Base-by-base conservation (phyloP, 2,329 filamentous ascomycete genomes). In the Lasiodiplodia citricola region DNA sequence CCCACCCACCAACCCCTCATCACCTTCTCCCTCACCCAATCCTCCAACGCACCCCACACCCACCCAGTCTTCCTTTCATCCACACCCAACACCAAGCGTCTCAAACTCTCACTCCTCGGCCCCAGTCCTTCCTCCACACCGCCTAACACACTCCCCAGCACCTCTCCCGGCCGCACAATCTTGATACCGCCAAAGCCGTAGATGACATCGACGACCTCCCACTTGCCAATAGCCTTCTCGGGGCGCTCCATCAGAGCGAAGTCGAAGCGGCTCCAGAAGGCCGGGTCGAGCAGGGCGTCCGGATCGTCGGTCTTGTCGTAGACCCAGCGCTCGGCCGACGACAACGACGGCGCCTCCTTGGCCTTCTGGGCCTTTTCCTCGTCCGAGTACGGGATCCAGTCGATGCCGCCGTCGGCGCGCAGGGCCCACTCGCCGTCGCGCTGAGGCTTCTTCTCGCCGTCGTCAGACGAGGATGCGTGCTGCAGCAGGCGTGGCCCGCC, bases 271-370 rank as follows among this genome's bases (percentile, higher is more conserved):
- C 80, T 76, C 88, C 88, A 90, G 74, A 90, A 90, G 2, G 74
- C 69, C 0, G 83, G 81, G 23, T 85, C 80, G 1, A 84, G 78
- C 41, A 88, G 82, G 2, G 74, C 71, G 2, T 77, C 72, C 35
- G 83, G 79, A 57, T 87, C 80, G 72, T 87, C 87, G 0, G 87
- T 87, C 74, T 90, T 90, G 74, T 90, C 87, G 74, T 90, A 90
- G 1, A 78, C 73, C 87, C 87, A 90, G 5, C 72, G 74, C 37
- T 72, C 71, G n/a, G 44, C 3, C 44, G 41, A 47, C 16, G 44
- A 47, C 18, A 4, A n/a, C 5, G 41, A 44, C 16, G 41, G n/a
- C 23, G 13, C 3, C 25, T 47, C 55, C 18, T 7, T 21, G 13
- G 28, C 28, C 25, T 47, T 28, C 23, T 38, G 28, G 35, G 14